A percentile compares a stretch with the other conserved stretches of the same genome.
Conservation (phyloP, 208 protist species). For the Phytomonas sp. region DNA sequence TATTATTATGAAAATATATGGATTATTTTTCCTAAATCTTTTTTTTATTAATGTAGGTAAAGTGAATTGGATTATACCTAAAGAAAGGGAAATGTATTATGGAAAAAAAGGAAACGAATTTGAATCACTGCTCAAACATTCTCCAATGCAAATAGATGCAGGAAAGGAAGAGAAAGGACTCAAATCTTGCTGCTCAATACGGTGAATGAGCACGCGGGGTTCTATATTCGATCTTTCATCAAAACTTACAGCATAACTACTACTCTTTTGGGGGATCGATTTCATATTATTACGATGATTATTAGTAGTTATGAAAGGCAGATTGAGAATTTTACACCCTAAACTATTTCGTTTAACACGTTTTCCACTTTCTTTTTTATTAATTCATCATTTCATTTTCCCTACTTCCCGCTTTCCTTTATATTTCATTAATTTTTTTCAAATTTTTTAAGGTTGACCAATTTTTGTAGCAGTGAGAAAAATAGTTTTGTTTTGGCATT, state of each 20-base stretch:
- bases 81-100: neutral
- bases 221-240: neutral
- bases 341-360: neutral
- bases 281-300: constrained; percentile 1
- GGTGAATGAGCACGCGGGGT: neutral
- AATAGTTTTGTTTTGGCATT: neutral
- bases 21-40: neutral
- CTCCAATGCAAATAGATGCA: neutral
- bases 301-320: neutral
- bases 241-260: neutral
- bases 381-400: constrained; percentile 11
- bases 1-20: neutral
- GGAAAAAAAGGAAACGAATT: neutral
- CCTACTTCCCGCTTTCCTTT: constrained; percentile 12
- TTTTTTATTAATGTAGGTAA: neutral
- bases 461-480: neutral
- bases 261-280: neutral
- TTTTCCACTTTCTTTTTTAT: constrained; percentile 1
- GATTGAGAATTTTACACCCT: neutral
- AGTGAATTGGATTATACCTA: neutral
- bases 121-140: neutral
- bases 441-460: neutral
- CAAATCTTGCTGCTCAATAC: neutral
- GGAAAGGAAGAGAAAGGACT: neutral
- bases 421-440: constrained; percentile 11